These are phyloP conservation scores for Cryphonectria radicalis DNA, from an alignment of 2,329 filamentous ascomycete genomes.

Conservation along the genomic window DNA sequence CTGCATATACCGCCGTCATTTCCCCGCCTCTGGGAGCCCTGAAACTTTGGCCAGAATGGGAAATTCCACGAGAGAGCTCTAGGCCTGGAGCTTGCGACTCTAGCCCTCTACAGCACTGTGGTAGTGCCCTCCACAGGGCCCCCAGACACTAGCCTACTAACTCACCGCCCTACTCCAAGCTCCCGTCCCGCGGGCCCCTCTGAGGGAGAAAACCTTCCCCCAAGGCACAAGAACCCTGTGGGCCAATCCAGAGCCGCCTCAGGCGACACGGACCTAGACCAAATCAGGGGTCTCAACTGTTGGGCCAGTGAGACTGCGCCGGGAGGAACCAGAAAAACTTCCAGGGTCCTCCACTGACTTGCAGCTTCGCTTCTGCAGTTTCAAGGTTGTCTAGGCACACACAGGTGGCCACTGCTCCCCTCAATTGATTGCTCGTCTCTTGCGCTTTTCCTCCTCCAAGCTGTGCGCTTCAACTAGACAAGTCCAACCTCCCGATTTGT, in stretches of 20 bases:
- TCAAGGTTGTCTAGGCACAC: constrained; percentile 5
- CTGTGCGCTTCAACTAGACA: neutral
- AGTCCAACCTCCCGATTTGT: constrained; percentile 15
- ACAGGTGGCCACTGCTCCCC: constrained; percentile 16
- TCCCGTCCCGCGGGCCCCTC: constrained; percentile 16
- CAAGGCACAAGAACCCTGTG: neutral
- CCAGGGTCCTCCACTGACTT: constrained; percentile 16
- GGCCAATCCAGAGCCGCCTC: constrained; percentile 13
- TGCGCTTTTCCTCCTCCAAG: neutral
- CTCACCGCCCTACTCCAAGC: constrained; percentile 14
- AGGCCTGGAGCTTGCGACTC: constrained; percentile 4
- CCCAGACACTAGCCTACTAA: neutral
- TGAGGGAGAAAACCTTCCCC: neutral
- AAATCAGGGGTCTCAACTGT: constrained; percentile 12
- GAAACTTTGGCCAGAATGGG: neutral
- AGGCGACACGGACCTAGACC: constrained; percentile 12
- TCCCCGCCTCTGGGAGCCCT: constrained; percentile 8
- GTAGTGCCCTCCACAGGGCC: neutral
- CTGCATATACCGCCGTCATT: constrained; percentile 11
- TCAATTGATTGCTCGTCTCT: constrained; percentile 9
- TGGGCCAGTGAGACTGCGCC: constrained; percentile 1
- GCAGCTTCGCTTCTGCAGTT: constrained; percentile 12
- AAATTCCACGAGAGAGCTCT: neutral
- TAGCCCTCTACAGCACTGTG: neutral
- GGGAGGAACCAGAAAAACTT: constrained; percentile 3